Conservation (phyloP, 116 monocot genomes). For the Zostera marina region DNA sequence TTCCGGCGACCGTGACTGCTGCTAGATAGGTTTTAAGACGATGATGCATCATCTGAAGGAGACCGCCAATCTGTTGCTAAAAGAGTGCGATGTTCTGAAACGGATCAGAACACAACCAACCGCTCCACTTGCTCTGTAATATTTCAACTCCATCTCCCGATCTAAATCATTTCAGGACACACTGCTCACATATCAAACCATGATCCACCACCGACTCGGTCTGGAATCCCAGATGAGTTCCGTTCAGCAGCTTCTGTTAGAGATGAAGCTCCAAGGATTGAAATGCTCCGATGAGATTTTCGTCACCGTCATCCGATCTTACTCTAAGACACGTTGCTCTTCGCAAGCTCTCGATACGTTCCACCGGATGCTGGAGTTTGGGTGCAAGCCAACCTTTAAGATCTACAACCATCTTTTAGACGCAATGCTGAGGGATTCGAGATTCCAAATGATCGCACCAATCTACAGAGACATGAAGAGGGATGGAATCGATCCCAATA, state of each 20-base stretch:
- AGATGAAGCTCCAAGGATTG: slow-evolving; percentile 54
- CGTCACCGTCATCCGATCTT: slow-evolving; percentile 34
- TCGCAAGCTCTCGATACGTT: slow-evolving; percentile 66
- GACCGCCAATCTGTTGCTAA: slow-evolving; percentile 5
- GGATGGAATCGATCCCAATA: slow-evolving; percentile 57
- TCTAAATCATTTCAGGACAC: slow-evolving; percentile 46
- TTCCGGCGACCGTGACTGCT: no score
- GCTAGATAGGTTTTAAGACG: no score
- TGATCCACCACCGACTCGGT: slow-evolving; percentile 45
- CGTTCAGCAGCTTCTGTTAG: slow-evolving; percentile 48
- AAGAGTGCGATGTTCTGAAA: slow-evolving; percentile 30
- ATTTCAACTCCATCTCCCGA: slow-evolving; percentile 33
- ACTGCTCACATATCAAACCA: slow-evolving; percentile 25
- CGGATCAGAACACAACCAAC: slow-evolving; percentile 14
- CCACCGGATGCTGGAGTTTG: slow-evolving; percentile 54
- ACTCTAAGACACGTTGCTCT: slow-evolving; percentile 21
- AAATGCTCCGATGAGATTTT: slow-evolving; percentile 39
- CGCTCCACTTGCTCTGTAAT: slow-evolving; percentile 21
- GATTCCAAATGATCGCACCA: slow-evolving; percentile 35
- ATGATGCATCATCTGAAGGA: slow-evolving; percentile 29
- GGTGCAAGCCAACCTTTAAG: slow-evolving; percentile 41
- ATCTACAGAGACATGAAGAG: slow-evolving; percentile 65
- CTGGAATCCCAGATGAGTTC: slow-evolving; percentile 25
- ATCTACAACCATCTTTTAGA: slow-evolving; percentile 73
- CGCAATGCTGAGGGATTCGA: slow-evolving; percentile 42